These are phyloP conservation scores for Orbilia ellipsospora DNA, from an alignment of 2,329 filamentous ascomycete genomes.

Conservation along the genomic window DNA sequence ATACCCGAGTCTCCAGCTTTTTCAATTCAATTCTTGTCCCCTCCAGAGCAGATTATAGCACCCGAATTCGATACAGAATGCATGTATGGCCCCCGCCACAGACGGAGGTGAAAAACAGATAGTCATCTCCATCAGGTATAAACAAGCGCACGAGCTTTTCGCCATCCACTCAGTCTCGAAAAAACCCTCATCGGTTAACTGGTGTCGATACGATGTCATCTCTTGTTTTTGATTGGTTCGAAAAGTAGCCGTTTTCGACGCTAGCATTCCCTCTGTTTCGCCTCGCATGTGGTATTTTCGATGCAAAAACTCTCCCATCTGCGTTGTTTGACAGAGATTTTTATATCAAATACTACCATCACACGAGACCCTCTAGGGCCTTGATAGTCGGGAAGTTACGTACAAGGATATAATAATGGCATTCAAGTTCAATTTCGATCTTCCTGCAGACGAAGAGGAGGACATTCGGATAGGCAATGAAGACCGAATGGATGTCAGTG, in stretches of 20 bases:
- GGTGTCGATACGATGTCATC: background rate
- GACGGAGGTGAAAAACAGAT: slow-evolving; percentile 6
- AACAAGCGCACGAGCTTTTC: slow-evolving; percentile 17
- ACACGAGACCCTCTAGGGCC: background rate
- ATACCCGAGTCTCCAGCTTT: too few relatives aligned
- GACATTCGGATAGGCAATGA: slow-evolving; percentile 10
- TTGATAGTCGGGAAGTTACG: background rate
- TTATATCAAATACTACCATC: slow-evolving; percentile 17
- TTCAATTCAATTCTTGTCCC: too few relatives aligned
- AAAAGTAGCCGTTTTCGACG: slow-evolving; percentile 12
- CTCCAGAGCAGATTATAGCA: too few relatives aligned
- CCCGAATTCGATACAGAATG: background rate
- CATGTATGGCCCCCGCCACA: slow-evolving; percentile 17
- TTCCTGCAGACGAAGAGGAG: slow-evolving; percentile 38
- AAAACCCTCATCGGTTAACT: slow-evolving; percentile 10
- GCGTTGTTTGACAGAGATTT: slow-evolving; percentile 37
- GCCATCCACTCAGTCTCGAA: slow-evolving; percentile 2
- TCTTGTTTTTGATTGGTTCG: too few relatives aligned
- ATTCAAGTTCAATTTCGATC: slow-evolving; percentile 52
- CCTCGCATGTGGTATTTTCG: slow-evolving; percentile 33
- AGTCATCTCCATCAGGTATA: slow-evolving; percentile 19
- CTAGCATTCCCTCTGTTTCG: slow-evolving; percentile 13
- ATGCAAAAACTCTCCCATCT: slow-evolving; percentile 4
- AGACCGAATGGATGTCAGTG: background rate
- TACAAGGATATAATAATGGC: slow-evolving; percentile 14